Evolutionary conservation across 129 eudicot genomes (phyloP).

Genomic region (Flaveria sonorensis): DNA sequence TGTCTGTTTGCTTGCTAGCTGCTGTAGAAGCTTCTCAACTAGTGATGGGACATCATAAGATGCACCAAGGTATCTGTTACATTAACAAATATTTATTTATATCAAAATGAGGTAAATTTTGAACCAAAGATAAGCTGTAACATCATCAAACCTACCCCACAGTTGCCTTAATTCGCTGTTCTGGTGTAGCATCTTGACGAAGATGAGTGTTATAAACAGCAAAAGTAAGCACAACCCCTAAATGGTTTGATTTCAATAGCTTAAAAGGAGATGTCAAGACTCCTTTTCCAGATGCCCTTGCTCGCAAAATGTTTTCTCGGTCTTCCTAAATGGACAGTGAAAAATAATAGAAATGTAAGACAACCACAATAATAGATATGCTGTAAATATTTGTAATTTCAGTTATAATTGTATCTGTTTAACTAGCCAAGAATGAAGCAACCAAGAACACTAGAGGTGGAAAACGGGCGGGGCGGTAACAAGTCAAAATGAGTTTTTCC

Average conservation of each 20-base stretch:
- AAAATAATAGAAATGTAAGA: neutral
- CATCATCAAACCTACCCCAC: slow-evolving; percentile 58
- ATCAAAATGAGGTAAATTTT: slow-evolving; percentile 7
- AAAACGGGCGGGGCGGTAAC: neutral
- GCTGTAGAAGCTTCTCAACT: slow-evolving; percentile 90
- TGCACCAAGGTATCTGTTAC: slow-evolving; percentile 79
- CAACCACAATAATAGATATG: neutral
- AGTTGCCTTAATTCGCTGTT: slow-evolving; percentile 74
- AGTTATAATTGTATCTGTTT: neutral
- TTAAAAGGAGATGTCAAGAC: slow-evolving; percentile 90
- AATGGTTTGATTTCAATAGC: slow-evolving; percentile 76
- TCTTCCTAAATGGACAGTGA: slow-evolving; percentile 61
- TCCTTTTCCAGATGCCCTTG: slow-evolving; percentile 92
- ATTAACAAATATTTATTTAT: neutral
- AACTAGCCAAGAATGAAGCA: slow-evolving; percentile 17
- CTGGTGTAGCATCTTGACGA: slow-evolving; percentile 69
- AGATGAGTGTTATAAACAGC: slow-evolving; percentile 71
- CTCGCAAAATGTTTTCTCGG: slow-evolving; percentile 89
- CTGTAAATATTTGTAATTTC: neutral
- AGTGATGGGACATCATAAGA: slow-evolving; percentile 83
- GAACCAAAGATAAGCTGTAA: neutral
- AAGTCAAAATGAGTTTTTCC: neutral
- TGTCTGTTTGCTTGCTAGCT: slow-evolving; percentile 90
- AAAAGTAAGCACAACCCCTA: slow-evolving; percentile 93
- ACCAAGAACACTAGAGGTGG: slow-evolving; percentile 7